Percentiles rank a stretch among this genome's conserved stretches.
Conservation (phyloP, 176 grass and related monocot genomes). For the Leersia perrieri region DNA sequence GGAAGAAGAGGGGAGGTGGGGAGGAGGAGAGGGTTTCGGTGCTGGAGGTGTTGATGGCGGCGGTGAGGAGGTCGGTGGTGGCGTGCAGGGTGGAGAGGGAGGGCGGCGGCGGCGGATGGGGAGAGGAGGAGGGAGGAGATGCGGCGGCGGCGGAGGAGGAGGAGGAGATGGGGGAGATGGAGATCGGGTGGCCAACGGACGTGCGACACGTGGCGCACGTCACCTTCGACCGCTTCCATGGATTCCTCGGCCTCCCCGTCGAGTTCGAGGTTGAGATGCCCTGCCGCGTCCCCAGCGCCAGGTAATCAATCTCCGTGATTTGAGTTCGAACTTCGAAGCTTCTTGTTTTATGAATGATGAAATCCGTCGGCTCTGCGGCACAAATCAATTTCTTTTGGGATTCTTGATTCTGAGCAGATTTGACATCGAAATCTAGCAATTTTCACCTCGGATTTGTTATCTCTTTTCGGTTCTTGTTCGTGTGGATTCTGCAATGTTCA, state of each 20-base stretch:
- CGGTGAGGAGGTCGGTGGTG: slow-evolving; percentile 72
- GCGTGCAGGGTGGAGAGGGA: slow-evolving; percentile 67
- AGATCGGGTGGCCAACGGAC: slow-evolving; percentile 83
- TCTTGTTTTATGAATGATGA: too few species aligned
- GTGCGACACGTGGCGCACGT: slow-evolving; percentile 87
- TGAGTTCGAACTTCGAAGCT: background rate
- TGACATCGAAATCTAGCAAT: background rate
- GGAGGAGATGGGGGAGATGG: slow-evolving; percentile 44
- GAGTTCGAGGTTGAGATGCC: slow-evolving; percentile 94
- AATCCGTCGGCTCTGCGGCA: background rate
- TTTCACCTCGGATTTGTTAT: background rate
- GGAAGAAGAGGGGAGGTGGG: slow-evolving; percentile 8
- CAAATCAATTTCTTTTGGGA: background rate
- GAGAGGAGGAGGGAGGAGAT: background rate
- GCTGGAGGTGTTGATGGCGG: slow-evolving; percentile 53
- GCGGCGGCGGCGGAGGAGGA: slow-evolving; percentile 15
- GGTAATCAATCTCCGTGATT: slow-evolving; percentile 39
- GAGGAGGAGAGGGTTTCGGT: slow-evolving; percentile 50
- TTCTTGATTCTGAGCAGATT: background rate
- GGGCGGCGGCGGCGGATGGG: slow-evolving; percentile 5
- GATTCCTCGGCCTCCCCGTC: slow-evolving; percentile 80
- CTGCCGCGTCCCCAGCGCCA: slow-evolving; percentile 75
- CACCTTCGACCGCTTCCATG: slow-evolving; percentile 92
- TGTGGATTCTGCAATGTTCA: background rate
- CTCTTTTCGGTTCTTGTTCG: background rate